Evolutionary conservation across 352 stramenopile species (phyloP), one percentile per base, ranked within the genome.

Genomic region (Saprolegnia parasitica): DNA sequence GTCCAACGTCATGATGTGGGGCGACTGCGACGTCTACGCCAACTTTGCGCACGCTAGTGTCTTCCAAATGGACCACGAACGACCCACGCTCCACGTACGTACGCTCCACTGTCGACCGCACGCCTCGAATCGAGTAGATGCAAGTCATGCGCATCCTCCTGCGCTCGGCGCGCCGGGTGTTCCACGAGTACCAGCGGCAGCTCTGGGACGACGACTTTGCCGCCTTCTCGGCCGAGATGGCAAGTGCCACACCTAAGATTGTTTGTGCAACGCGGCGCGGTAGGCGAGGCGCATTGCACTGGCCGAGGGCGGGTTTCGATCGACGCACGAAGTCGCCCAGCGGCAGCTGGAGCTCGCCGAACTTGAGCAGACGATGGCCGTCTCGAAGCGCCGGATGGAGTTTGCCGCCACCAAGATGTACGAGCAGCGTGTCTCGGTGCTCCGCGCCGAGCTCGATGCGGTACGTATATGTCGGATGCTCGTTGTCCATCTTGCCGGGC

Each of bases 1-100:
- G 26, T 84, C 83, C n/a, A 90, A 93, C 52, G 60, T 91, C 16
- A 94, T 94, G 86, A 80, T 94, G 66, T 92, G 82, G 80, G 85
- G 80, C 67, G 86, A 94, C 61, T 71, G 71, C 20, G 86, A 94
- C 45, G 72, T 91, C 32, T 94, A 94, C 52, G 75, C 81, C 6
- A 63, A 73, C 49, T 91, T 92, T 62, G 85, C 81, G 21, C 85
- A 78, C 0, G 74, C 78, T 21, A 40, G 50, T 1, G 73, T 80
- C 37, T 89, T 91, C 39, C 77, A 74, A 16, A 82, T 90, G 15
- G 71, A 89, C 40, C 81, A 91, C 52, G 75, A 81, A 6, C 68
- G 84, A n/a, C 79, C 84, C 3, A 89, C 84, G 11, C 57, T 90
- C 16, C 74, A 80, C 70, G 77, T 83, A 67, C 4, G 23, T 29